These are phyloP conservation scores for Galeopsis tetrahit DNA, from an alignment of 257 asterid genomes.

Conservation along the genomic window DNA sequence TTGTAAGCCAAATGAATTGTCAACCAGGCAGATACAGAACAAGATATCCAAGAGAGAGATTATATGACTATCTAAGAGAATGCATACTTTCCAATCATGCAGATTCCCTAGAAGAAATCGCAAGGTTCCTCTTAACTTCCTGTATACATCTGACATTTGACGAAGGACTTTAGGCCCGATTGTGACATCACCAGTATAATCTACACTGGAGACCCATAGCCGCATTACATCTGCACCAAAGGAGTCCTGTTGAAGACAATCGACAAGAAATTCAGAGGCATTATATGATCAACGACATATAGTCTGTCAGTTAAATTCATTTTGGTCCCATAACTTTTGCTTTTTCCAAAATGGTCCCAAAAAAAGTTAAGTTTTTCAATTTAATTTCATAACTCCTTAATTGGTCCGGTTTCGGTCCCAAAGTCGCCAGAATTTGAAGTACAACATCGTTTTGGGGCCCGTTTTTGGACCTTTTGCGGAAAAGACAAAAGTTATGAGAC, in stretches of 20 bases:
- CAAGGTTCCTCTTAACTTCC: constrained; percentile 95
- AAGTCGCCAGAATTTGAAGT: too few relatives aligned
- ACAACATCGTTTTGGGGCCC: too few relatives aligned
- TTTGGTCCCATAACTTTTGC: too few relatives aligned
- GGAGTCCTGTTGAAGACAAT: constrained; percentile 63
- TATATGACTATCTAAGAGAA: constrained; percentile 23
- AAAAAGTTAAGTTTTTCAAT: too few relatives aligned
- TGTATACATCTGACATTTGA: constrained; percentile 91
- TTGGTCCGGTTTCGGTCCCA: too few relatives aligned
- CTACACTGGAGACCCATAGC: constrained; percentile 98
- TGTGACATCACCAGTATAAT: constrained; percentile 85
- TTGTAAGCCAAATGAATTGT: not conserved
- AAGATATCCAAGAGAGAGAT: constrained; percentile 3
- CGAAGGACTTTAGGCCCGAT: constrained; percentile 91
- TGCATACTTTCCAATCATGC: constrained; percentile 95
- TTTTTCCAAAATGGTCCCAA: too few relatives aligned
- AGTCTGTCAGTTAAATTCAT: not conserved
- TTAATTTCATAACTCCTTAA: too few relatives aligned
- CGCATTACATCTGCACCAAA: constrained; percentile 97
- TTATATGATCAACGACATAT: constrained; percentile 8
- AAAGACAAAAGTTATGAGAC: too few relatives aligned
- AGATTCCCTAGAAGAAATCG: constrained; percentile 93
- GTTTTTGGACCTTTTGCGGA: too few relatives aligned
- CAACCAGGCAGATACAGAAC: not conserved
- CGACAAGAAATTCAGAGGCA: constrained; percentile 36